A percentile compares a stretch with the other conserved stretches of the same genome.
Evolutionary conservation across 805 yeast species (phyloP).

Genomic region (Candida chauliodis): DNA sequence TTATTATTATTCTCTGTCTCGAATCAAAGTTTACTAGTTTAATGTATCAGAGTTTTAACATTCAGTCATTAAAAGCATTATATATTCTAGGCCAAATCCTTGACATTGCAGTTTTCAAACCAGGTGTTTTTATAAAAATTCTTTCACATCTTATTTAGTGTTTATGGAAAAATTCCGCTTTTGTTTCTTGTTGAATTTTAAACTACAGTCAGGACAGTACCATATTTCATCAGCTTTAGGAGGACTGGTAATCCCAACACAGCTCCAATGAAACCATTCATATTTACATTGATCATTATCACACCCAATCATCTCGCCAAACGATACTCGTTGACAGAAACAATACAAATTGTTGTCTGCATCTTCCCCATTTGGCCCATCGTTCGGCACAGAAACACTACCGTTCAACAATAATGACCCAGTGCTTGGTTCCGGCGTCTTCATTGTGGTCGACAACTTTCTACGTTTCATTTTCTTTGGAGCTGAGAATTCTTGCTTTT

Average conservation of each 20-base stretch:
- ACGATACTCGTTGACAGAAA: constrained; percentile 91
- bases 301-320: constrained; percentile 97
- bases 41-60: no score
- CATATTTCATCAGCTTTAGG: constrained; percentile 80
- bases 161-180: constrained; percentile 14
- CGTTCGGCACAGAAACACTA: constrained; percentile 14
- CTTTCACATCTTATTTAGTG: no score
- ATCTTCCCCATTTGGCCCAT: constrained; percentile 31
- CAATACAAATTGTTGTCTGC: constrained; percentile 61
- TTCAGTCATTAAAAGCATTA: no score
- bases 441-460: constrained; percentile 10
- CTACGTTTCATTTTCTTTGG: constrained; percentile 25
- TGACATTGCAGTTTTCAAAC: no score
- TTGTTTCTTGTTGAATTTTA: constrained; percentile 40
- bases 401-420: constrained; percentile 11
- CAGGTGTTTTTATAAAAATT: no score
- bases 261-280: constrained; percentile 96
- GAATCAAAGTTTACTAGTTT: no score
- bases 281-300: constrained; percentile 84
- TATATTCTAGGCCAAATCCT: no score
- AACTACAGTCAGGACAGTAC: constrained; percentile 86
- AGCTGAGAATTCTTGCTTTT: constrained; percentile 6
- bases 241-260: constrained; percentile 85
- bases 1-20: no score
- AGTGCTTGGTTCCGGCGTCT: constrained; percentile 11